Conservation (phyloP, 805 yeast species). For the Wickerhamomyces queroliae region DNA sequence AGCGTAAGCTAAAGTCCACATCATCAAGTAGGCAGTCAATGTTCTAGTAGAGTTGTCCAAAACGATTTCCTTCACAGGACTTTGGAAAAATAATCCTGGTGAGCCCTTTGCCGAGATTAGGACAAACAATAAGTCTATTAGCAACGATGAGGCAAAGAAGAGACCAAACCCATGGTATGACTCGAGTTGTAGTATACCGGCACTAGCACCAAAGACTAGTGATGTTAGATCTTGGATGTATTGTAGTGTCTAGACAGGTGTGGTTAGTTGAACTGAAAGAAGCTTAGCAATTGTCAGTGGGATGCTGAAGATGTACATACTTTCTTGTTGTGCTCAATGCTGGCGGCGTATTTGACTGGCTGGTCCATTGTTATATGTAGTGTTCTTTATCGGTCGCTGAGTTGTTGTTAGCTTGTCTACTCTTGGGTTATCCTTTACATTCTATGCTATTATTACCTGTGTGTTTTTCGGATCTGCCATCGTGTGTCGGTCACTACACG, state of each 20-base stretch:
- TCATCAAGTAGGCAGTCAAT: not conserved
- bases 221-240: conserved; percentile 21
- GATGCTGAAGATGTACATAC: conserved; percentile 3
- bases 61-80: conserved; percentile 10
- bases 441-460: too few species aligned
- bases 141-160: conserved; percentile 6
- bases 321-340: conserved; percentile 11
- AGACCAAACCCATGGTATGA: conserved; percentile 16
- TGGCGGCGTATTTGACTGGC: conserved; percentile 16
- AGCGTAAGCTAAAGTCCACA: conserved; percentile 21
- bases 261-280: not conserved
- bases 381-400: too few species aligned
- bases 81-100: conserved; percentile 10
- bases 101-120: conserved; percentile 1
- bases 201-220: conserved; percentile 15
- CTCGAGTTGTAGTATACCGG: conserved; percentile 21
- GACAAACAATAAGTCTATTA: conserved; percentile 7
- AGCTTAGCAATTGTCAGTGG: not conserved
- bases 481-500: too few species aligned
- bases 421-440: too few species aligned
- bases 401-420: too few species aligned
- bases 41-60: not conserved
- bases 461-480: too few species aligned
- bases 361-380: conserved; percentile 15
- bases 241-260: conserved; percentile 10